A percentile compares a stretch with the other conserved stretches of the same genome.
Evolutionary conservation across 257 asterid species (phyloP).

Genomic region (Misopates orontium): DNA sequence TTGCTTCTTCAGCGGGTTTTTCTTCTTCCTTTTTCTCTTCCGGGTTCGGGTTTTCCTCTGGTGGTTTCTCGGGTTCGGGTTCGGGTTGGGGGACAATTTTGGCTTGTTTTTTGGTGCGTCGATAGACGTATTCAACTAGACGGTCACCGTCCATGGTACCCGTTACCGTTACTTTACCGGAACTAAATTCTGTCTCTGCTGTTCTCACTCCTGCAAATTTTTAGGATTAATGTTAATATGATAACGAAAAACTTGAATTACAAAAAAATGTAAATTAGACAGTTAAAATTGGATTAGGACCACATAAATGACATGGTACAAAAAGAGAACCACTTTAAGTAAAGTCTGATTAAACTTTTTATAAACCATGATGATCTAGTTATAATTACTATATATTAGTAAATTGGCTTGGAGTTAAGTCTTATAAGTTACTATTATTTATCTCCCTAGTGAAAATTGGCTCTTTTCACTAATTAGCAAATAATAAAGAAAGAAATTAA

Average conservation of each 20-base stretch:
- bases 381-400: too few species aligned
- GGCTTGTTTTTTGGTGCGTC: constrained; percentile 81
- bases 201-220: constrained; percentile 59
- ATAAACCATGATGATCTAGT: too few species aligned
- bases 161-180: constrained; percentile 71
- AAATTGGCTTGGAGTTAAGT: too few species aligned
- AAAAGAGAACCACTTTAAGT: too few species aligned
- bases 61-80: constrained; percentile 43
- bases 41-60: constrained; percentile 26
- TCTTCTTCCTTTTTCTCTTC: constrained; percentile 40
- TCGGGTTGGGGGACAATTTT: constrained; percentile 70
- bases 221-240: background rate
- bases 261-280: too few species aligned
- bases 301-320: too few species aligned
- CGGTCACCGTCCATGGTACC: constrained; percentile 73
- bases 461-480: too few species aligned
- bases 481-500: background rate
- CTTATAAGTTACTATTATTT: too few species aligned
- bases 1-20: constrained; percentile 39
- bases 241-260: too few species aligned
- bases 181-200: constrained; percentile 67
- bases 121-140: constrained; percentile 80
- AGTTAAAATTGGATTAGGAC: too few species aligned
- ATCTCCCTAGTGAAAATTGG: too few species aligned
- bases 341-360: too few species aligned